Base-by-base conservation (phyloP, 129 eudicot genomes). In the Deinandra increscens region DNA sequence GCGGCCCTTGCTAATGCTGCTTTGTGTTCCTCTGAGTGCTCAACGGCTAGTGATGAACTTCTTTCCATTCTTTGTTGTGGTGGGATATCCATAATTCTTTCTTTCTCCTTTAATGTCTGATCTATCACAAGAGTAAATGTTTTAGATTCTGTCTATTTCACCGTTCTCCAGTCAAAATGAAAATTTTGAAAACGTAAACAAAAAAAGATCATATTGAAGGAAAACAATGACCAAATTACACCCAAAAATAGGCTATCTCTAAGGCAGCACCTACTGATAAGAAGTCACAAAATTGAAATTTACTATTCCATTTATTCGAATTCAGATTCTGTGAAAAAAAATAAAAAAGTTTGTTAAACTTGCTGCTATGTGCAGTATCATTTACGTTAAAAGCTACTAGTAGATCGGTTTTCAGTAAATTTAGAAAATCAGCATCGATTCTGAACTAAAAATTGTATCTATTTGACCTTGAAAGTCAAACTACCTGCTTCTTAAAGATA, bases 31-130 rank as follows among this genome's bases (percentile, higher is more conserved):
- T 73, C 90, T 0, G 53, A 80, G 67, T 94, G 99, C 60, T 94
- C 97, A 49, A 86, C 82, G 34, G 86, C 93, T 43, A 94, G 18
- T 17, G 90, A 77, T 17, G 80, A 71, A 73, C 81, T 85, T 43
- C 99, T 36, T 61, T 90, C 96, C 96, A 94, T 90, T 72, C 81
- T 82, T 72, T 94, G 99, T 10, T 82, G 85, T 54, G 72, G 72
- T 1, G 97, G 97, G 14, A 87, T 84, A 62, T 83, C 87, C 96
- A 90, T 84, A 1, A 65, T 69, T 19, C 44, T 76, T 7, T 90
- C 96, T 41, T 74, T 82, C 79, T 90, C 97, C 81, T 81, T 69
- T 87, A 94, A 68, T n/a, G 81, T 70, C 99, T 93, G 80, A 64
- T 71, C 58, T 71, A 64, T 43, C 77, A 82, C 53, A 74, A 58